These are phyloP conservation scores for Phellopilus nigrolimitatus DNA, from an alignment of 1,284 basidiomycete genomes.

Conservation along the genomic window DNA sequence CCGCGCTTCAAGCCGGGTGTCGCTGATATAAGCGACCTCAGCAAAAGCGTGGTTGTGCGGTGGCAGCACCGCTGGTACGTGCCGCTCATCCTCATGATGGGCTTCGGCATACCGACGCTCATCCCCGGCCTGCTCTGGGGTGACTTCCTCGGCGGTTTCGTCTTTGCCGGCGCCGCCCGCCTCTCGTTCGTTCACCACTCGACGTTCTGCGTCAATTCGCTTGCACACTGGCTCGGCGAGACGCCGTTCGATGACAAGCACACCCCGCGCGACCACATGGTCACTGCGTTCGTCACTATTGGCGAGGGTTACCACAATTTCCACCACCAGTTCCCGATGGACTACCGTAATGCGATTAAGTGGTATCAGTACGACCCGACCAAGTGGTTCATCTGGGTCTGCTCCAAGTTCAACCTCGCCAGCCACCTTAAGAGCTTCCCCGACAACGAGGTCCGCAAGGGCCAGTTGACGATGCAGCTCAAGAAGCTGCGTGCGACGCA, in stretches of 20 bases:
- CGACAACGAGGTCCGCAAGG: constrained; percentile 90
- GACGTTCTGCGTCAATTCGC: constrained; percentile 93
- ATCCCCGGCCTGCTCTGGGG: constrained; percentile 81
- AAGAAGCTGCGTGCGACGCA: constrained; percentile 74
- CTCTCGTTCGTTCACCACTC: constrained; percentile 90
- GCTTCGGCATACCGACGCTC: constrained; percentile 68
- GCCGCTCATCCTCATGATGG: constrained; percentile 66
- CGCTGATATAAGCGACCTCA: constrained; percentile 84
- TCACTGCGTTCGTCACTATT: constrained; percentile 85
- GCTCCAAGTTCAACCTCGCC: constrained; percentile 67
- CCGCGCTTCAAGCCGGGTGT: constrained; percentile 84
- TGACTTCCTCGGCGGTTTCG: constrained; percentile 79
- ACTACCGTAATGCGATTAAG: constrained; percentile 89
- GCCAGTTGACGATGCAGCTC: constrained; percentile 89
- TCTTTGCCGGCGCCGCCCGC: constrained; percentile 82
- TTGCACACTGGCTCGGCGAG: constrained; percentile 93
- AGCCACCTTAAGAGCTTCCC: constrained; percentile 84
- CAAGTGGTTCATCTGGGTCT: constrained; percentile 86
- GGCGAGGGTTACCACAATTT: constrained; percentile 98
- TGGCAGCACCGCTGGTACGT: constrained; percentile 90
- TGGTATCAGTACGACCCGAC: constrained; percentile 91
- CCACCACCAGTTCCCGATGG: constrained; percentile 93
- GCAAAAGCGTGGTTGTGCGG: constrained; percentile 68
- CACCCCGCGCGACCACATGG: constrained; percentile 83
- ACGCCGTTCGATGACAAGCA: constrained; percentile 94